Evolutionary conservation across 1,139 yeast species (phyloP).

Genomic region (Saccharomycopsis hybrid): DNA sequence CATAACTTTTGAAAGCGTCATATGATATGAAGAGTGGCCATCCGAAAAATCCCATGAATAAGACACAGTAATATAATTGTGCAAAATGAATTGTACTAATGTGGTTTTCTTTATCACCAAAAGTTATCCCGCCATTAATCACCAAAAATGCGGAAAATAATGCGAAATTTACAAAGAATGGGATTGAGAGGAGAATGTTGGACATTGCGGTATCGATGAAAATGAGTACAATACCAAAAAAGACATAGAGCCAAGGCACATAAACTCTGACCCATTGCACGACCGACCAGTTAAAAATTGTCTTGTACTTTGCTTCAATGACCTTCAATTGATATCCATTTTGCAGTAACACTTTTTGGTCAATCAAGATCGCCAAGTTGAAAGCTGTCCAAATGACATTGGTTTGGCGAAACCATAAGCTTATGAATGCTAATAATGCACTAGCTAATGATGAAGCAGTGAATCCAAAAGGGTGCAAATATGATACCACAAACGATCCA

Average conservation of each 20-base stretch:
- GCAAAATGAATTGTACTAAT: conserved; percentile 62
- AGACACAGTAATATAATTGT: conserved; percentile 72
- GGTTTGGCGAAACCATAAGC: conserved; percentile 81
- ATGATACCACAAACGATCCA: conserved; percentile 38
- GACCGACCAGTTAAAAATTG: too few relatives aligned
- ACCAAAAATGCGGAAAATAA: conserved; percentile 51
- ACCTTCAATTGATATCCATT: neutral
- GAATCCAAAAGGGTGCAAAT: conserved; percentile 31
- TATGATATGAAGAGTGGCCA: conserved; percentile 56
- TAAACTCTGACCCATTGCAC: conserved; percentile 5
- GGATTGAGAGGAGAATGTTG: conserved; percentile 32
- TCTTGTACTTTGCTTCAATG: conserved; percentile 4
- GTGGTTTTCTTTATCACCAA: conserved; percentile 86
- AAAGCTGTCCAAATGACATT: conserved; percentile 82
- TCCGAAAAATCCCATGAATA: conserved; percentile 57
- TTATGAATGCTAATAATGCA: conserved; percentile 46
- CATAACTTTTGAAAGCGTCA: conserved; percentile 24
- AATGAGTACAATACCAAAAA: too few relatives aligned
- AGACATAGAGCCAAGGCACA: too few relatives aligned
- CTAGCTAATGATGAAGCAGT: conserved; percentile 29
- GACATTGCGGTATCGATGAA: conserved; percentile 23
- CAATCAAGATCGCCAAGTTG: conserved; percentile 50
- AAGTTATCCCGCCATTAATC: conserved; percentile 68
- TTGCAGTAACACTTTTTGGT: conserved; percentile 33
- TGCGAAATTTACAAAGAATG: conserved; percentile 47